Evolutionary conservation across 345 rosid genomes (phyloP).

Genomic region (Mercurialis annua): DNA sequence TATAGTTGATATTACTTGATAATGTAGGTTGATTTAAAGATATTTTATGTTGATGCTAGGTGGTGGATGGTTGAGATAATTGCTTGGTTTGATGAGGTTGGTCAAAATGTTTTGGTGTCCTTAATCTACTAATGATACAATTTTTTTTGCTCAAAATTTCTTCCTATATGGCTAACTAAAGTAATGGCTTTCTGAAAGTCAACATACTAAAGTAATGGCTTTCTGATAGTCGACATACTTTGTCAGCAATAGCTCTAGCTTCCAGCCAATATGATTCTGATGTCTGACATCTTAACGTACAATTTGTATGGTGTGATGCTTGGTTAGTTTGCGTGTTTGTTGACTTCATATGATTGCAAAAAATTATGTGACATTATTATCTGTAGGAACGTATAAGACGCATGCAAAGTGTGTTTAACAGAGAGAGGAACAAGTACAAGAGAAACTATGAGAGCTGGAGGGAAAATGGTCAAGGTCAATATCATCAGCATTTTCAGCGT

Average conservation of each 20-base stretch:
- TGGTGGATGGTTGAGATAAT: too few species aligned
- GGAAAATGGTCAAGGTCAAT: slow-evolving; percentile 58
- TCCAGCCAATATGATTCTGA: background rate
- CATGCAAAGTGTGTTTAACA: slow-evolving; percentile 94
- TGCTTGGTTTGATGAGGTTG: too few species aligned
- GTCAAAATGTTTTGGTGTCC: too few species aligned
- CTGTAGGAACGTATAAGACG: slow-evolving; percentile 91
- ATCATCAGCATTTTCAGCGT: slow-evolving; percentile 86
- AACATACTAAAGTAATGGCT: background rate
- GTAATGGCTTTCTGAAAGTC: background rate
- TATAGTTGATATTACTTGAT: too few species aligned
- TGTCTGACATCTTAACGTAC: background rate
- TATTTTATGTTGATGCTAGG: too few species aligned
- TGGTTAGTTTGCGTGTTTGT: background rate
- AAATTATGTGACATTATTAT: background rate
- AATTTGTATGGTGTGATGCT: background rate
- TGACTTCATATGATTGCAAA: background rate
- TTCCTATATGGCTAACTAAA: background rate
- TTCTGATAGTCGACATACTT: background rate
- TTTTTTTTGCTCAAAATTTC: background rate
- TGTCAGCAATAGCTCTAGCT: background rate
- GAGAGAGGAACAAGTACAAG: slow-evolving; percentile 73
- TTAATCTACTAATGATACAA: too few species aligned
- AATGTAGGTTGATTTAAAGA: too few species aligned
- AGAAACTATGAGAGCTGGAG: slow-evolving; percentile 79